Percentiles rank a stretch among this genome's conserved stretches.
Conservation (phyloP, 73 alveolate species). For the Stentor coeruleus region DNA sequence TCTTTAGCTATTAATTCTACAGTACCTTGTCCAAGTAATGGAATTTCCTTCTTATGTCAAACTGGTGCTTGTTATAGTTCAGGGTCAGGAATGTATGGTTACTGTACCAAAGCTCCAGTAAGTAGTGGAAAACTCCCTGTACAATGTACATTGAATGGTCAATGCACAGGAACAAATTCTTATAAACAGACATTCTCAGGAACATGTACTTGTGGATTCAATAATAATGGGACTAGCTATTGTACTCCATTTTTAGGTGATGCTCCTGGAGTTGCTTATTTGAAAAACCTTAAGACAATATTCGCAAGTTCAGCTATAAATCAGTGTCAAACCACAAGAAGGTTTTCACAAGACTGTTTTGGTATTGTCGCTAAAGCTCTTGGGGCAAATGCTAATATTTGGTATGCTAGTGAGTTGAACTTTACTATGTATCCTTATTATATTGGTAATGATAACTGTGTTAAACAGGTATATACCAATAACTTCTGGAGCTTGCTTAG, state of each 20-base stretch:
- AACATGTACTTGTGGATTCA: background rate
- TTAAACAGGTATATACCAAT: background rate
- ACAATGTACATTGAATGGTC: background rate
- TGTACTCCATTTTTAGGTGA: conserved; percentile 6
- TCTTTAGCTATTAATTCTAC: background rate
- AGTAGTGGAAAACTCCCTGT: background rate
- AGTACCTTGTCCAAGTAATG: background rate
- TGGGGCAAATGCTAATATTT: background rate
- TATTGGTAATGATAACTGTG: conserved; percentile 6
- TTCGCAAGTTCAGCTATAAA: background rate
- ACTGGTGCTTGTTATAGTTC: conserved; percentile 3
- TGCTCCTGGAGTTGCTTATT: background rate
- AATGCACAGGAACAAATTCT: conserved; percentile 17
- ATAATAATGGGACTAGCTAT: background rate
- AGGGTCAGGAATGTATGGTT: background rate
- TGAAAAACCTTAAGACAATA: background rate
- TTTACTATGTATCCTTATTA: conserved; percentile 14
- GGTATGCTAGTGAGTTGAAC: background rate
- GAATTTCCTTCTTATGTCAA: background rate
- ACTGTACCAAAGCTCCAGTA: conserved; percentile 11
- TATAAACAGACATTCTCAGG: background rate
- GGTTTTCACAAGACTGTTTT: background rate
- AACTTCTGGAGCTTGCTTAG: conserved; percentile 28
- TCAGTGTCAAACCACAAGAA: conserved; percentile 24
- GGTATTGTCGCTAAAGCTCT: background rate